Evolutionary conservation across 164 flowering plant species (phyloP).

Genomic region (Brasenia schreberi): DNA sequence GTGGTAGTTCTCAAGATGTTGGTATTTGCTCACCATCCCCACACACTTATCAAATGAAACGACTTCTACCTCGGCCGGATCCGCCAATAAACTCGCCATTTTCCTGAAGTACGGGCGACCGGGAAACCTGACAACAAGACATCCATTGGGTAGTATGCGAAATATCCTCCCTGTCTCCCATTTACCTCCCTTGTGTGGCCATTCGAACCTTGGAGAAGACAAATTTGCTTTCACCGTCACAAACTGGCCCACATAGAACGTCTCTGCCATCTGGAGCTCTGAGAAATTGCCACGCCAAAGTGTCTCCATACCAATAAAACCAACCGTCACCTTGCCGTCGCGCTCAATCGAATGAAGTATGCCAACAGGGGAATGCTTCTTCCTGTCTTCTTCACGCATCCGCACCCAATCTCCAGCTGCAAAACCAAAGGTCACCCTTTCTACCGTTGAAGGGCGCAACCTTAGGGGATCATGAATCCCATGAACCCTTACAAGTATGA

Average conservation of each 20-base stretch:
- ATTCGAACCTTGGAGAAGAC: slow-evolving; percentile 61
- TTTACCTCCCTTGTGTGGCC: slow-evolving; percentile 53
- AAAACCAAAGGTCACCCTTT: slow-evolving; percentile 68
- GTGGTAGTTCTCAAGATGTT: slow-evolving; percentile 89
- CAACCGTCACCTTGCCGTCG: slow-evolving; percentile 53
- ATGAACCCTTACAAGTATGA: slow-evolving; percentile 64
- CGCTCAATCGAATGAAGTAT: slow-evolving; percentile 68
- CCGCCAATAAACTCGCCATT: slow-evolving; percentile 42
- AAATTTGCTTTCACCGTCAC: slow-evolving; percentile 54
- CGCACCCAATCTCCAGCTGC: slow-evolving; percentile 93
- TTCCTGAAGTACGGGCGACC: slow-evolving; percentile 42
- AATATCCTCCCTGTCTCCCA: slow-evolving; percentile 69
- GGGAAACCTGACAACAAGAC: slow-evolving; percentile 66
- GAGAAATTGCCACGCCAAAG: slow-evolving; percentile 65
- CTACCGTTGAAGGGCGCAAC: slow-evolving; percentile 44
- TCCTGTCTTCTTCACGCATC: slow-evolving; percentile 48
- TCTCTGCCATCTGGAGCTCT: slow-evolving; percentile 71
- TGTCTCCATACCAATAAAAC: slow-evolving; percentile 60
- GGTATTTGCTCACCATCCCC: slow-evolving; percentile 60
- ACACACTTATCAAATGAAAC: slow-evolving; percentile 47
- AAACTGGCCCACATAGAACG: slow-evolving; percentile 67
- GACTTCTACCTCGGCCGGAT: slow-evolving; percentile 82
- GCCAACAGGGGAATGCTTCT: slow-evolving; percentile 68
- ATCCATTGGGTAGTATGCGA: slow-evolving; percentile 45
- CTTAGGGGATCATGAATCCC: slow-evolving; percentile 81